phyloP scores from a whole-genome alignment of 2,329 filamentous ascomycete genomes.

The Paracorniculantispora psalliotae region DNA sequence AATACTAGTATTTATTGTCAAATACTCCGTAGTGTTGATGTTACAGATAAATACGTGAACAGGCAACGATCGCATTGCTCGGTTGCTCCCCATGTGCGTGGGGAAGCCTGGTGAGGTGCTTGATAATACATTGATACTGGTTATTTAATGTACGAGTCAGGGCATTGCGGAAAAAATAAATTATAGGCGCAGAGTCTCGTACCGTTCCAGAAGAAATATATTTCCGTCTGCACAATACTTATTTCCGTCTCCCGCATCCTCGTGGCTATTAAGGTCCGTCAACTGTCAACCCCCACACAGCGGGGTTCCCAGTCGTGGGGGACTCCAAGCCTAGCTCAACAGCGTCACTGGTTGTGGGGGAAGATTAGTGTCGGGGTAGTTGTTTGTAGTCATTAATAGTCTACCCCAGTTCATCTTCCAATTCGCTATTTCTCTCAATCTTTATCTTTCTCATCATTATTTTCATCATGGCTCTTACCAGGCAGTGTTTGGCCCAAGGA shows the following conservation, averaged over 20 bases:
- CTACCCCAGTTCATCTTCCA: background rate
- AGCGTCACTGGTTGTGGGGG: background rate
- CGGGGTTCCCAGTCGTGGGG: conserved; percentile 7
- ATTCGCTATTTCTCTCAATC: background rate
- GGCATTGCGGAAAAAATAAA: too few relatives aligned
- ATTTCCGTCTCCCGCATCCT: background rate
- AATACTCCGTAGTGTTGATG: too few relatives aligned
- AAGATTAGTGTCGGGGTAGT: background rate
- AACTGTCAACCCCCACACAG: conserved; percentile 5
- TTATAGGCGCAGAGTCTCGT: too few relatives aligned
- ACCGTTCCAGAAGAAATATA: background rate
- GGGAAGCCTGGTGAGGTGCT: too few relatives aligned
- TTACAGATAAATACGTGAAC: too few relatives aligned
- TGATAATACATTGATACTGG: too few relatives aligned
- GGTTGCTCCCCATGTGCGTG: too few relatives aligned
- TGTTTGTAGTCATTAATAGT: background rate
- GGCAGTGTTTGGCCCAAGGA: conserved; percentile 17
- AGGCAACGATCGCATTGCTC: too few relatives aligned
- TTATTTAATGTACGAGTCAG: too few relatives aligned
- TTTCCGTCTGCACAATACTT: background rate
- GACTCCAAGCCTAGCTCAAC: background rate
- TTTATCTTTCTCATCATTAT: background rate
- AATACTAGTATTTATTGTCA: too few relatives aligned
- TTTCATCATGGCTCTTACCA: background rate
- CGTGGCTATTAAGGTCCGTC: background rate